Evolutionary conservation across 148 eudicot species (phyloP), one percentile per base, ranked within the genome.

Genomic region (Fagopyrum tataricum): DNA sequence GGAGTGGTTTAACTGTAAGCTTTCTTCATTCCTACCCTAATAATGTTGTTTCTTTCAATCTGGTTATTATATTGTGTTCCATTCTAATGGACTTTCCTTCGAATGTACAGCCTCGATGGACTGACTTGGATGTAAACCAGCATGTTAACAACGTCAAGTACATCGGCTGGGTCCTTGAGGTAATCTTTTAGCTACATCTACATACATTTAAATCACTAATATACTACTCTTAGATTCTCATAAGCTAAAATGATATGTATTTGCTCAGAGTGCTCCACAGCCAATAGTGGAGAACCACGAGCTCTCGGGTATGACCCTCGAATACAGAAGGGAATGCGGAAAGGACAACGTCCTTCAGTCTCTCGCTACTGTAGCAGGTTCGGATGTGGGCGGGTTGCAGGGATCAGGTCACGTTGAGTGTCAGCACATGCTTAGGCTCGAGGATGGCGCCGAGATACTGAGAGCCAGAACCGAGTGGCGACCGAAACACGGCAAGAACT

Each of bases 131-230:
- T 85, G 85, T 95, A 74, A 95, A 95, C 75, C 96, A 87, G 86
- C 99, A 95, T 82, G 99, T 95, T 73, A 95, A 95, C 82, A 91
- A 95, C 85, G 97, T 95, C 75, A 95, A 95, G 78, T 95, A 95
- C 79, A 79, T 95, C 72, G 92, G 89, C 14, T 95, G 97, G 97
- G 88, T 95, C 80, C 97, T 95, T 71, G 99, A 95, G 99, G 97
- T 95, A 87, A 75, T 40, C 23, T 12, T n/a, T n/a, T 56, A 39
- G 14, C 52, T 44, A 42, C 40, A 42, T 67, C 71, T 67, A 8
- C 10, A 3, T 17, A 11, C 70, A 37, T n/a, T 18, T 67, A 67
- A 12, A 44, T 44, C 48, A 44, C 68, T 37, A 13, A 26, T 13
- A 5, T 62, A 18, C 41, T 26, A 62, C 37, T 62, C 44, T 64